phyloP scores from a whole-genome alignment of 306 rosid species.

The Acacia crassicarpa region DNA sequence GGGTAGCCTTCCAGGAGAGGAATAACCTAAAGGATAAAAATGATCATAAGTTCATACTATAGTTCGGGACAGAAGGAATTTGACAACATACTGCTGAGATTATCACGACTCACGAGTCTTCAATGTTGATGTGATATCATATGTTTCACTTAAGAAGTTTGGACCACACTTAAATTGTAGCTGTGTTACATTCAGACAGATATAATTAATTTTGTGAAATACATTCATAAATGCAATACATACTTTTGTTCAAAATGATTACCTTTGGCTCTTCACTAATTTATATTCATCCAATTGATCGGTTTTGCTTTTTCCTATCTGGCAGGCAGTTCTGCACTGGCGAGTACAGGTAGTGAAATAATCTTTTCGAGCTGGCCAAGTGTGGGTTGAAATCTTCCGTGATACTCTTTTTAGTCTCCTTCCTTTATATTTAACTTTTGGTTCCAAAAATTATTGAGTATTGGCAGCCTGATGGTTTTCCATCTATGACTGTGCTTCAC shows the following conservation, averaged over 20 bases:
- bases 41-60: not conserved
- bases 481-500: not conserved
- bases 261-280: not conserved
- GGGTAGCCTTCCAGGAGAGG: not conserved
- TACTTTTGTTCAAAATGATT: not conserved
- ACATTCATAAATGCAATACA: constrained; percentile 4
- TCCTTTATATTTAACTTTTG: not conserved
- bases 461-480: constrained; percentile 5
- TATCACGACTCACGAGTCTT: not conserved
- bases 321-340: constrained; percentile 98
- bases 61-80: not conserved
- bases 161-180: constrained; percentile 13
- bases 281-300: constrained; percentile 12
- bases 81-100: not conserved
- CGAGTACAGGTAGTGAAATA: constrained; percentile 69
- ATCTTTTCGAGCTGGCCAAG: constrained; percentile 15
- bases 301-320: constrained; percentile 19
- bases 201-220: not conserved
- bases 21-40: not conserved
- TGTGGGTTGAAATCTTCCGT: not conserved
- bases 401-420: not conserved
- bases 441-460: not conserved
- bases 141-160: not conserved
- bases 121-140: constrained; percentile 9
- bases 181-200: not conserved